These are phyloP conservation scores for Calonectria henricotiae DNA, from an alignment of 2,329 filamentous ascomycete species.

Conservation along the genomic window DNA sequence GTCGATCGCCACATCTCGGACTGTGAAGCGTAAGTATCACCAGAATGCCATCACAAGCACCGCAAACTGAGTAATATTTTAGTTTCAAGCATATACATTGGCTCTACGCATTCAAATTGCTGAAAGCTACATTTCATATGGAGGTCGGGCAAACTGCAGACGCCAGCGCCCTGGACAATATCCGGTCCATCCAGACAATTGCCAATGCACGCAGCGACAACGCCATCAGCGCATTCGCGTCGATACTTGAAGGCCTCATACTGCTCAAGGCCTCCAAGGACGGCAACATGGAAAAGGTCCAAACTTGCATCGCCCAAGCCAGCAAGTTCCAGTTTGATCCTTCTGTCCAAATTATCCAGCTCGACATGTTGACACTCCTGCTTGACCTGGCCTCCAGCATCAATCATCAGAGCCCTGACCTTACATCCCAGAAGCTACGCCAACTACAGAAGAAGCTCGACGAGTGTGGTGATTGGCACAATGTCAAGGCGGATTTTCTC, in stretches of 20 bases:
- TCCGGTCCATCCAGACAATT: slow-evolving; percentile 75
- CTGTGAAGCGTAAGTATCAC: slow-evolving; percentile 72
- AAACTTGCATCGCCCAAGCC: slow-evolving; percentile 82
- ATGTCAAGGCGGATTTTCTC: slow-evolving; percentile 66
- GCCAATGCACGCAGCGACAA: slow-evolving; percentile 75
- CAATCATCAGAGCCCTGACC: slow-evolving; percentile 73
- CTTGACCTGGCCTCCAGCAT: slow-evolving; percentile 81
- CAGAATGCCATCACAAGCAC: background rate
- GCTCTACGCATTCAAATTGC: slow-evolving; percentile 84
- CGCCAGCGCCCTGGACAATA: slow-evolving; percentile 76
- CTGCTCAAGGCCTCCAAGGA: slow-evolving; percentile 77
- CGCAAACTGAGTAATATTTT: slow-evolving; percentile 37
- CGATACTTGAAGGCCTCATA: slow-evolving; percentile 79
- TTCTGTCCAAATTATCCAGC: slow-evolving; percentile 74
- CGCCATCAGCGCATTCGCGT: slow-evolving; percentile 77
- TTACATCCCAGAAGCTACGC: slow-evolving; percentile 73
- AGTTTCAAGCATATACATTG: slow-evolving; percentile 79
- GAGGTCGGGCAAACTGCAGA: slow-evolving; percentile 75
- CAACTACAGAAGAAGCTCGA: slow-evolving; percentile 77
- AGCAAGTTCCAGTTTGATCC: slow-evolving; percentile 80
- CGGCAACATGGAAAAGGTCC: slow-evolving; percentile 79
- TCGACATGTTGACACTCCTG: slow-evolving; percentile 77
- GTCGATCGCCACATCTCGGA: slow-evolving; percentile 80
- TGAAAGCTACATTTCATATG: slow-evolving; percentile 80
- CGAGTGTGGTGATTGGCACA: slow-evolving; percentile 67